Base-by-base conservation (phyloP, 2,329 filamentous ascomycete species). In the Pseudogymnoascus sp. region DNA sequence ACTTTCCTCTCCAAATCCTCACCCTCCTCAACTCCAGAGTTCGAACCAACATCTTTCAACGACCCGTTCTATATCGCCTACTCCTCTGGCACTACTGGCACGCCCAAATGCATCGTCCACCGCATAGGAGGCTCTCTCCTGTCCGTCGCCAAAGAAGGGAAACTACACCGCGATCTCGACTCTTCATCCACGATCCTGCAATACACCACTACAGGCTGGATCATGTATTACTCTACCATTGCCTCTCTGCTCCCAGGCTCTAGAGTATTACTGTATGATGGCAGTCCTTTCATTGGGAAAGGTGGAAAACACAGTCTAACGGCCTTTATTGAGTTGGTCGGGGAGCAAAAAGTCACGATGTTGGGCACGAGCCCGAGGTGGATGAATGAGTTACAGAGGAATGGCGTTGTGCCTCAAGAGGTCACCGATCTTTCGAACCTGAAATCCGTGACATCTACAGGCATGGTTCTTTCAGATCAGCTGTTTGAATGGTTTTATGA, bases 101-200 rank as follows among this genome's bases (percentile, higher is more conserved):
- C 83, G 19, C 91, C 91, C 11, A 96, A 96, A 71, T 92, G 90
- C 64, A 95, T 96, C 66, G 89, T 93, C 2, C 91, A 96, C 73
- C 87, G 85, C 1, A 82, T 85, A 1, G 89, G 89, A 3, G 86
- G 87, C 0, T 76, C 84, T 1, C 73, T 90, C 31, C 66, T 91
- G 66, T 89, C 75, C 59, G 71, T 72, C 1, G 74, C 73, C 42
- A 87, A 93, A 71, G 91, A 96, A 72, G 78, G 76, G 1, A 74
- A 72, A 21, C 70, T 87, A 21, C 83, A 87, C 67, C 73, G 77
- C 6, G 76, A 81, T 59, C 68, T 80, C 44, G 73, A 73, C 0
- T 71, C 79, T 0, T 72, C 77, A 1, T 79, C 73, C 14, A 77
- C 80, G 0, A 71, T 75, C 7, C 67, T 87, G 35, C 85, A 87